These are phyloP conservation scores for Kalmusia sp. DNA, from an alignment of 2,329 filamentous ascomycete genomes.

Conservation along the genomic window DNA sequence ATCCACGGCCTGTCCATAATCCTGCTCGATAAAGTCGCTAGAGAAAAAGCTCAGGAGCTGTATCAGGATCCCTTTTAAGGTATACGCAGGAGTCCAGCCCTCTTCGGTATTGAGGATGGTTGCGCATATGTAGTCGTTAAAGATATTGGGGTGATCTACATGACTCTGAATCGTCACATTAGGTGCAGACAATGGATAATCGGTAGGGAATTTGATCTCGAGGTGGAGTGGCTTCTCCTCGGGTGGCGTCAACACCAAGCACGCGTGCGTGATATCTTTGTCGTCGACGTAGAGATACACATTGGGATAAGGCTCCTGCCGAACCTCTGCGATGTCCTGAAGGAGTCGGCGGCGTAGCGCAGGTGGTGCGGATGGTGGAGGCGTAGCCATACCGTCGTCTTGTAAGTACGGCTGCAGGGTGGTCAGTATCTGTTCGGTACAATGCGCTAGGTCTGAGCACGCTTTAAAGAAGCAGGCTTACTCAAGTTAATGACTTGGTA, in stretches of 20 bases:
- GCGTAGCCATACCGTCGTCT: not conserved
- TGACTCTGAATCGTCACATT: slow-evolving; percentile 50
- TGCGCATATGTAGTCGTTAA: slow-evolving; percentile 54
- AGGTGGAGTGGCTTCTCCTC: slow-evolving; percentile 53
- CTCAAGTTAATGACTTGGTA: too few species aligned
- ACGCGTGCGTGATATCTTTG: slow-evolving; percentile 46
- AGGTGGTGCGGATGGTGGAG: not conserved
- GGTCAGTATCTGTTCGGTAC: too few species aligned
- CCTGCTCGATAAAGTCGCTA: slow-evolving; percentile 56
- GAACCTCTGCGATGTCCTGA: slow-evolving; percentile 56
- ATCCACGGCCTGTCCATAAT: slow-evolving; percentile 29
- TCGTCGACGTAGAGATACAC: slow-evolving; percentile 51
- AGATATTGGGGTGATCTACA: slow-evolving; percentile 57
- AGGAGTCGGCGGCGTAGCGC: slow-evolving; percentile 39
- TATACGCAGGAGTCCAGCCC: slow-evolving; percentile 60
- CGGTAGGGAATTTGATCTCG: slow-evolving; percentile 43
- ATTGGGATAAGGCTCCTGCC: slow-evolving; percentile 56
- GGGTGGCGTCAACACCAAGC: slow-evolving; percentile 54
- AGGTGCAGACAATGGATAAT: slow-evolving; percentile 53
- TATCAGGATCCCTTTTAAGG: slow-evolving; percentile 58
- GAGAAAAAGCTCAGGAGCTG: slow-evolving; percentile 62
- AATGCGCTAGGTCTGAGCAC: too few species aligned
- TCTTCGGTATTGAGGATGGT: slow-evolving; percentile 53
- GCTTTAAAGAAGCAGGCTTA: too few species aligned
- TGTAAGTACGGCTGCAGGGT: not conserved